Conservation (phyloP, 2,329 filamentous ascomycete species). For the Orbilia ellipsospora region DNA sequence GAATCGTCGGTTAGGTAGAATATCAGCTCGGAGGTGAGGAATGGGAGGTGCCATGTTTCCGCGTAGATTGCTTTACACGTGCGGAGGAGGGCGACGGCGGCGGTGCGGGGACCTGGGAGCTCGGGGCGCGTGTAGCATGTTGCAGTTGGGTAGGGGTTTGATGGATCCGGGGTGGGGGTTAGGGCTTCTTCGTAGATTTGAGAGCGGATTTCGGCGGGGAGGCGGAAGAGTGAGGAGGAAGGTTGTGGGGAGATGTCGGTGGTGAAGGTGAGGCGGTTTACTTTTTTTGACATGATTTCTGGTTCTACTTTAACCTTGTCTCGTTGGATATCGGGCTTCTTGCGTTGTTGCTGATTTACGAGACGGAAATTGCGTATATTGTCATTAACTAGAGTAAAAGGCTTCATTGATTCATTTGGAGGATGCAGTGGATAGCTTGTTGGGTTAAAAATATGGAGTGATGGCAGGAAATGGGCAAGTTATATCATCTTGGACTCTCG, state of each 20-base stretch:
- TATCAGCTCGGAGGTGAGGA: conserved; percentile 62
- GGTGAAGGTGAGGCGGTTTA: not conserved
- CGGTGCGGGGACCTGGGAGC: conserved; percentile 62
- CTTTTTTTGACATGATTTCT: conserved; percentile 8
- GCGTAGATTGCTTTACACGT: conserved; percentile 64
- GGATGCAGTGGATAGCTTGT: too few species aligned
- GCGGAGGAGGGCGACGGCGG: conserved; percentile 62
- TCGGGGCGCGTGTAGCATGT: conserved; percentile 64
- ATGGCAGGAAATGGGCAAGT: too few species aligned
- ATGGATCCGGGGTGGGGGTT: conserved; percentile 62
- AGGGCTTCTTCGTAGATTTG: conserved; percentile 65
- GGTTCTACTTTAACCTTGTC: too few species aligned
- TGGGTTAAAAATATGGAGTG: too few species aligned
- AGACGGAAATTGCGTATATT: too few species aligned
- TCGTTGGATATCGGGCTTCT: too few species aligned
- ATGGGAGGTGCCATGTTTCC: conserved; percentile 65
- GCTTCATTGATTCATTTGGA: too few species aligned
- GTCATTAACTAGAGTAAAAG: too few species aligned
- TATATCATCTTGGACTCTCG: too few species aligned
- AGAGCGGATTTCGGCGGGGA: conserved; percentile 67
- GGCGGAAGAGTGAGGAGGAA: conserved; percentile 22
- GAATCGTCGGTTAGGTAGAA: conserved; percentile 62
- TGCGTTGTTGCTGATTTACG: too few species aligned
- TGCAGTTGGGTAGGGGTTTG: conserved; percentile 15
- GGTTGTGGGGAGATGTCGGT: not conserved